Evolutionary conservation across 2,329 filamentous ascomycete species (phyloP), one percentile per base, ranked within the genome.

Genomic region (Fusarium tjaetaba): DNA sequence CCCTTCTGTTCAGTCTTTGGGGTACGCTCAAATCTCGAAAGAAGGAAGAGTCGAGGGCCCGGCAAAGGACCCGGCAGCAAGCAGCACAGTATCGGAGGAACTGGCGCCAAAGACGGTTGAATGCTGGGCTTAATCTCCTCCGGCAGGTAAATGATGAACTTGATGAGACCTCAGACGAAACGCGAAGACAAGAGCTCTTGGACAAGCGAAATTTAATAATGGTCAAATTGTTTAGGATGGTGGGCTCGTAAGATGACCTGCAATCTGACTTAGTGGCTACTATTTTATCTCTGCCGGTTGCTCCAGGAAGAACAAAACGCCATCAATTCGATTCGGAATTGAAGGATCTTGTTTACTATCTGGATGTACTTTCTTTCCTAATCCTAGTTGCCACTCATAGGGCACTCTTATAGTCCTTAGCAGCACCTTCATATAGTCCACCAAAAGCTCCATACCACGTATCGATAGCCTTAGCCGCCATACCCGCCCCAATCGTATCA

Each of bases 401-500:
- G 15, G 42, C 42, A 26, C 42, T 43, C 42, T 43, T 43, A 18
- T 43, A 43, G 10, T 43, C n/a, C n/a, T 43, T 43, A 18, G 42
- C 73, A 18, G 61, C 70, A 11, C 68, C 36, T 20, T 68, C 65
- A n/a, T 77, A 78, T 13, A 39, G 34, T 3, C 69, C 66, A 0
- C 84, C 84, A 79, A 85, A 82, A 3, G 79, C 77, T 3, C 74
- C 74, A 75, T 84, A 84, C 86, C 87, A 88, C 32, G 77, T 81
- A 3, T 83, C 79, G 7, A 88, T 81, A 26, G 88, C 62, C 0
- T 43, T 52, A 5, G 74, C 59, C 71, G 80, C 83, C 74, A 81
- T 80, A 0, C 88, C 87, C 2, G 87, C 86, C 11, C 80, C 79
- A 66, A 90, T 86, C 6, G 83, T 85, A 58, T 88, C 86, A 13